These are phyloP conservation scores for Paramecium sexaurelia DNA, from an alignment of 73 alveolate species.

Conservation along the genomic window DNA sequence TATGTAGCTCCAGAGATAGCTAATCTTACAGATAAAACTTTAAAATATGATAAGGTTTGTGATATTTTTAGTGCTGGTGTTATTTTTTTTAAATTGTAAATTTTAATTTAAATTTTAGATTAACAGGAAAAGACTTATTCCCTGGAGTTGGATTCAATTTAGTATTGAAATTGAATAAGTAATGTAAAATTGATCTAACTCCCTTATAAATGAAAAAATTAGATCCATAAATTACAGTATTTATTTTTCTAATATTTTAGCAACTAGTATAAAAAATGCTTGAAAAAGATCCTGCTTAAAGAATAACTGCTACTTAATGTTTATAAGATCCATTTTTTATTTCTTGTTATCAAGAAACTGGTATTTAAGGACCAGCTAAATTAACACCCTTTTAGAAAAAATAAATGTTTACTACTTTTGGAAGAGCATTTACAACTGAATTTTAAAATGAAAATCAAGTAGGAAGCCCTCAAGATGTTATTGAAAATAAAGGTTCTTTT, in stretches of 20 bases:
- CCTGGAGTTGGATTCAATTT: slow-evolving; percentile 34
- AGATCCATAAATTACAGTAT: slow-evolving; percentile 13
- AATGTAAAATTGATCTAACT: slow-evolving; percentile 28
- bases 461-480: background rate
- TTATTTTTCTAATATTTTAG: background rate
- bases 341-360: background rate
- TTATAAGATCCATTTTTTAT: background rate
- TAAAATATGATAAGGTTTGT: background rate
- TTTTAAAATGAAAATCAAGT: background rate
- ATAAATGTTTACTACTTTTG: background rate
- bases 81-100: background rate
- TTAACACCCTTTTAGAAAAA: background rate
- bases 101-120: background rate
- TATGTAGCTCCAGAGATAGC: slow-evolving; percentile 22
- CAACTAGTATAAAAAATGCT: background rate
- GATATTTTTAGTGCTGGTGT: background rate
- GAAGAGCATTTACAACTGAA: slow-evolving; percentile 5
- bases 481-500: background rate
- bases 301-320: slow-evolving; percentile 18
- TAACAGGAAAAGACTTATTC: background rate
- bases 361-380: background rate
- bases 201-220: background rate
- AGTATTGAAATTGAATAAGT: slow-evolving; percentile 1
- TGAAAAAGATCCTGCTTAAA: slow-evolving; percentile 20
- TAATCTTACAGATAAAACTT: background rate